Conservation (phyloP, 495 filamentous ascomycete genomes). For the Penicillium arizonense region DNA sequence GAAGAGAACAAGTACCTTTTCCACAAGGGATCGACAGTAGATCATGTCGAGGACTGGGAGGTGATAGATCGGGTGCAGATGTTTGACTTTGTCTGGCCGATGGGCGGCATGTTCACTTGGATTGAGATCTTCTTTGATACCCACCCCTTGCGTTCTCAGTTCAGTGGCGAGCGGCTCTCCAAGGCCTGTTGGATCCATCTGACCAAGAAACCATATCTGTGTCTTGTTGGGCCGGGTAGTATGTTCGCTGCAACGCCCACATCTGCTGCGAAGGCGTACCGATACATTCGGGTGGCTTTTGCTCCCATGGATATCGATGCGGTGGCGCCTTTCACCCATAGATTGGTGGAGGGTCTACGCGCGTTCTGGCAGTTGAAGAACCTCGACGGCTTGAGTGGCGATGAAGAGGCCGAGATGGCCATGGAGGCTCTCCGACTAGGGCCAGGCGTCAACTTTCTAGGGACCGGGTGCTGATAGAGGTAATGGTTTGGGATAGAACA, state of each 20-base stretch:
- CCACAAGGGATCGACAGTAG: slow-evolving; percentile 33
- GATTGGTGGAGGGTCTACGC: slow-evolving; percentile 66
- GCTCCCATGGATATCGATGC: slow-evolving; percentile 73
- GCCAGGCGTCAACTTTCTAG: slow-evolving; percentile 21
- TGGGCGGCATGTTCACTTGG: slow-evolving; percentile 96
- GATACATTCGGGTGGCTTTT: slow-evolving; percentile 79
- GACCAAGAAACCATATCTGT: slow-evolving; percentile 63
- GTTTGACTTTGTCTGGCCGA: slow-evolving; percentile 72
- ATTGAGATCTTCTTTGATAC: slow-evolving; percentile 61
- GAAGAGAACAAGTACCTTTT: slow-evolving; percentile 62
- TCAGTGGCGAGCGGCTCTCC: slow-evolving; percentile 42
- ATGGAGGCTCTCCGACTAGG: slow-evolving; percentile 15
- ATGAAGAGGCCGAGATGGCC: slow-evolving; percentile 23
- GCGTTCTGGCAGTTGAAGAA: slow-evolving; percentile 74
- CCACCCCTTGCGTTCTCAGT: slow-evolving; percentile 64
- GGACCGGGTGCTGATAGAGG: slow-evolving; percentile 20
- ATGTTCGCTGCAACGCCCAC: slow-evolving; percentile 67
- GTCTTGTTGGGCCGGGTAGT: slow-evolving; percentile 63
- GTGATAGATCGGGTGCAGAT: slow-evolving; percentile 68
- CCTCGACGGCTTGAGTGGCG: slow-evolving; percentile 60
- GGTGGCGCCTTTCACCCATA: slow-evolving; percentile 53
- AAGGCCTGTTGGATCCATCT: slow-evolving; percentile 71
- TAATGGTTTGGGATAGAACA: not conserved
- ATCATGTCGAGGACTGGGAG: slow-evolving; percentile 56
- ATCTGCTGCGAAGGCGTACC: slow-evolving; percentile 52